Conservation (phyloP, 1,284 basidiomycete genomes). For the Volvariella volvacea region DNA sequence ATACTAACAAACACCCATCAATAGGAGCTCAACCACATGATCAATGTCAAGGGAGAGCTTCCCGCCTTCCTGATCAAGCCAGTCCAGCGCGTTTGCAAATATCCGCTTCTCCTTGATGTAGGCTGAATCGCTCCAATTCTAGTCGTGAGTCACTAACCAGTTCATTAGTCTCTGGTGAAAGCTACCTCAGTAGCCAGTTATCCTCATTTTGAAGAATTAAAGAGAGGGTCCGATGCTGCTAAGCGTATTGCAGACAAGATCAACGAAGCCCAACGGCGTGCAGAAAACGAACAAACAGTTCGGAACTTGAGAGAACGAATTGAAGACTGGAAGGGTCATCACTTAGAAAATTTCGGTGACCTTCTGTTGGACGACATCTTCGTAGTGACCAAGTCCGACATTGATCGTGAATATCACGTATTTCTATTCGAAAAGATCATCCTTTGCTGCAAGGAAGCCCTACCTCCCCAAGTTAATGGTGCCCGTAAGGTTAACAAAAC, state of each 20-base stretch:
- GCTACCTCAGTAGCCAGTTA: conserved; percentile 62
- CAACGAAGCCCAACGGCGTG: conserved; percentile 89
- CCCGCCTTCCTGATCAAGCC: conserved; percentile 90
- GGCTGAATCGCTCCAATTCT: conserved; percentile 28
- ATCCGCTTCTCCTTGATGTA: conserved; percentile 83
- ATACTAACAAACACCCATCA: conserved; percentile 29
- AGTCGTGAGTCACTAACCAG: conserved; percentile 10
- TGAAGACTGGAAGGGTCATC: conserved; percentile 99
- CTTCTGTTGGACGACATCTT: conserved; percentile 94
- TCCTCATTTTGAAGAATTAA: conserved; percentile 76
- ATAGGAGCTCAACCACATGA: conserved; percentile 68
- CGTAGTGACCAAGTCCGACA: conserved; percentile 93
- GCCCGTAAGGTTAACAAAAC: conserved; percentile 62
- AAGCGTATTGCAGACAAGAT: conserved; percentile 94
- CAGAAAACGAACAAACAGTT: conserved; percentile 84
- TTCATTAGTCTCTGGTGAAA: conserved; percentile 66
- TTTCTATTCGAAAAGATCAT: conserved; percentile 99
- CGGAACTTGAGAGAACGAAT: conserved; percentile 86
- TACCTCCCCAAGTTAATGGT: conserved; percentile 41
- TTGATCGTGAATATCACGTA: conserved; percentile 96
- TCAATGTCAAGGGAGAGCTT: conserved; percentile 82
- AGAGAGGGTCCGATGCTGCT: conserved; percentile 78
- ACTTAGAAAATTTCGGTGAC: conserved; percentile 88
- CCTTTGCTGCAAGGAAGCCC: conserved; percentile 91
- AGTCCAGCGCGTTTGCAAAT: conserved; percentile 88